These are phyloP conservation scores for Chenopodium berlandieri DNA, from an alignment of 148 eudicot genomes.

Conservation along the genomic window DNA sequence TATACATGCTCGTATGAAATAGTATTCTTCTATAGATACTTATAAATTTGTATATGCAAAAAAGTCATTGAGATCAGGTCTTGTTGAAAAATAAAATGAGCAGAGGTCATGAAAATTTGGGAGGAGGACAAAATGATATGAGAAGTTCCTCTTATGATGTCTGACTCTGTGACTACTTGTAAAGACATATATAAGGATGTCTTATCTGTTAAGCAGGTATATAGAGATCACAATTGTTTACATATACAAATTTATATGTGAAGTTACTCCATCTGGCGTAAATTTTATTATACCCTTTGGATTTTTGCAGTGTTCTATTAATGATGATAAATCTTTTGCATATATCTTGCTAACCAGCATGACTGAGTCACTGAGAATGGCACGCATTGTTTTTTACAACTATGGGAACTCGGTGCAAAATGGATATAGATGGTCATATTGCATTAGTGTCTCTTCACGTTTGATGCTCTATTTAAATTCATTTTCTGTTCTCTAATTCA, in stretches of 20 bases:
- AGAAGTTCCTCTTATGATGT: conserved; percentile 56
- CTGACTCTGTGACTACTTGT: conserved; percentile 56
- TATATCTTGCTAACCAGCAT: conserved; percentile 56
- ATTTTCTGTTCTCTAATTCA: no score
- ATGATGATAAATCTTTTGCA: conserved; percentile 58
- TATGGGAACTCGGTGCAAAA: conserved; percentile 55
- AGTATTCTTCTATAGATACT: background rate
- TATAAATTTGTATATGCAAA: conserved; percentile 32
- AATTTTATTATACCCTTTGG: conserved; percentile 11
- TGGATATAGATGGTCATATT: conserved; percentile 35
- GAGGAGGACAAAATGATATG: conserved; percentile 49
- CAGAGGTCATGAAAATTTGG: conserved; percentile 54
- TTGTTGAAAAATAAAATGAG: conserved; percentile 47
- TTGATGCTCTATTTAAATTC: no score
- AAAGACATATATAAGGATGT: conserved; percentile 60
- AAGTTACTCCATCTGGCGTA: background rate
- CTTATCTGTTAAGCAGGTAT: conserved; percentile 59
- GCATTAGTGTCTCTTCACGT: no score
- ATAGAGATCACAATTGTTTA: background rate
- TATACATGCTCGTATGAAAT: background rate
- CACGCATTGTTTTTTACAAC: conserved; percentile 53
- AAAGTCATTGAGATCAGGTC: conserved; percentile 47
- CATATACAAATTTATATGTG: background rate
- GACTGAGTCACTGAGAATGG: conserved; percentile 47
- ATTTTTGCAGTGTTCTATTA: conserved; percentile 51